Percentiles rank a stretch among this genome's conserved stretches.
phyloP scores from a whole-genome alignment of 257 asterid species.

The Coffea eugenioides region DNA sequence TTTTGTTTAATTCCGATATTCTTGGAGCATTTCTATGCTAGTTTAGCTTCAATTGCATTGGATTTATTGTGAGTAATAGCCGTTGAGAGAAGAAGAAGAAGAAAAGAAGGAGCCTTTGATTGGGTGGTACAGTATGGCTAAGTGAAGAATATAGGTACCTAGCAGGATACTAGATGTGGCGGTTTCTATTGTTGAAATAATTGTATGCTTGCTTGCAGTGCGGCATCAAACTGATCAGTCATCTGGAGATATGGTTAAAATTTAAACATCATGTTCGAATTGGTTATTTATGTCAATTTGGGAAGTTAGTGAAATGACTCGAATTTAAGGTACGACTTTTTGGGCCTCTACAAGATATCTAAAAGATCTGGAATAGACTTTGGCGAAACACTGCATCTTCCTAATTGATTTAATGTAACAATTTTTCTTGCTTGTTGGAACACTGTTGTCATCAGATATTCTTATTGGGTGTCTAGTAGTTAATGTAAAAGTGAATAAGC shows the following conservation, averaged over 20 bases:
- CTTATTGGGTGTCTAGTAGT: neutral
- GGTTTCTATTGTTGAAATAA: neutral
- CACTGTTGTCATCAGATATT: neutral
- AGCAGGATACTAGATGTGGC: neutral
- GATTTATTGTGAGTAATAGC: neutral
- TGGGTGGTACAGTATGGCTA: neutral
- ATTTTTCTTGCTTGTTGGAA: neutral
- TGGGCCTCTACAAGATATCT: neutral
- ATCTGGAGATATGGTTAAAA: neutral
- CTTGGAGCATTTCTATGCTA: neutral
- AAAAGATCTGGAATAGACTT: neutral
- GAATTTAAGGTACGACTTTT: too few relatives aligned
- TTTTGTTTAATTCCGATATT: neutral
- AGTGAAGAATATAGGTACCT: neutral
- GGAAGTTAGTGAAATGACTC: neutral
- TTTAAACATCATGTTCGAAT: neutral
- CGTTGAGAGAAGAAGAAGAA: neutral
- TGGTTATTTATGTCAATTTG: neutral
- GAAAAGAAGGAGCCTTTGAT: neutral
- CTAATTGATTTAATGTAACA: neutral
- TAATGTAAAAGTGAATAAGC: too few relatives aligned
- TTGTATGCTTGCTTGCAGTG: neutral
- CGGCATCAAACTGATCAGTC: neutral
- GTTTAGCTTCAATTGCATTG: constrained; percentile 5
- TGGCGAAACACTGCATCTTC: neutral